Percentiles rank a stretch among this genome's conserved stretches.
Evolutionary conservation across 1,139 yeast species (phyloP).

Genomic region (Candida pseudoviswanathii): DNA sequence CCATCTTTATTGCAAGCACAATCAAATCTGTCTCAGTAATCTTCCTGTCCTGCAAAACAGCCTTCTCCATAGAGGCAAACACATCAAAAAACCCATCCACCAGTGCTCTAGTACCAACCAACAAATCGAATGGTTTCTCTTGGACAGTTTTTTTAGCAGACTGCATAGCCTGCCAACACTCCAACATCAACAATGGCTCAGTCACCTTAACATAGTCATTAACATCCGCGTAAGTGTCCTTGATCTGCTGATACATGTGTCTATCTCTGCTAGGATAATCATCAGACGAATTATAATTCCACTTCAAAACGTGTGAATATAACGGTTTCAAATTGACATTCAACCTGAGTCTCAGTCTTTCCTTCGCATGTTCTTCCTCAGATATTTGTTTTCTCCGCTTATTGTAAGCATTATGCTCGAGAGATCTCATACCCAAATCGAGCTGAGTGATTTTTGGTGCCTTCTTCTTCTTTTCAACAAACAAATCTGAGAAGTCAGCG

Average conservation of each 20-base stretch:
- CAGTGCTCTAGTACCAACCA: slow-evolving; percentile 77
- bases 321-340: slow-evolving; percentile 79
- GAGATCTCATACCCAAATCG: slow-evolving; percentile 40
- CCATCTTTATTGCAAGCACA: slow-evolving; percentile 58
- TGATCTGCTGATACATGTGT: slow-evolving; percentile 39
- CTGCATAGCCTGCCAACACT: slow-evolving; percentile 92
- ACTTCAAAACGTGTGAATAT: slow-evolving; percentile 66
- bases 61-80: slow-evolving; percentile 69
- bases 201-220: slow-evolving; percentile 66
- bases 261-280: slow-evolving; percentile 59
- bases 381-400: slow-evolving; percentile 20
- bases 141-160: slow-evolving; percentile 67
- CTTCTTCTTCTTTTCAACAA: slow-evolving; percentile 37
- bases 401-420: slow-evolving; percentile 15
- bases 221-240: slow-evolving; percentile 54
- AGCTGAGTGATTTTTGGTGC: slow-evolving; percentile 40
- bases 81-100: slow-evolving; percentile 90
- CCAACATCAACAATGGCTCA: slow-evolving; percentile 81
- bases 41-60: slow-evolving; percentile 51
- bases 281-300: slow-evolving; percentile 68
- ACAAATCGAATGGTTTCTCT: slow-evolving; percentile 65
- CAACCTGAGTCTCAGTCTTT: slow-evolving; percentile 76
- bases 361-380: slow-evolving; percentile 65
- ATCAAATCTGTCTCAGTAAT: slow-evolving; percentile 78
- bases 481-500: slow-evolving; percentile 45